Conservation (phyloP, 225 moss, liverwort and hornwort genomes). For the Thuidium tamariscinum region DNA sequence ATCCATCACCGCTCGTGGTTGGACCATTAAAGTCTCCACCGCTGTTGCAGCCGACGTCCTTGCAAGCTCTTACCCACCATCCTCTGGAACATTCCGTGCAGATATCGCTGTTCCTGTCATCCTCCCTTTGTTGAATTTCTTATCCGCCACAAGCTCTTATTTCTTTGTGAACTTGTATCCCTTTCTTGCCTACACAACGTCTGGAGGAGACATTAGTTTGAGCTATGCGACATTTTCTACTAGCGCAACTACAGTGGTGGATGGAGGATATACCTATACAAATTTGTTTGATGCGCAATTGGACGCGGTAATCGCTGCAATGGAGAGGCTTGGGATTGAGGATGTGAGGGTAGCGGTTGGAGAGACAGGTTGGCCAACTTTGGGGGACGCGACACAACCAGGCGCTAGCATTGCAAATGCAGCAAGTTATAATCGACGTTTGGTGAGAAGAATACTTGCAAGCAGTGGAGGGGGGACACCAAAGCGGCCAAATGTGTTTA, state of each 20-base stretch:
- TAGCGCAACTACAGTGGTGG: slow-evolving; percentile 5
- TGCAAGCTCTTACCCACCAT: slow-evolving; percentile 35
- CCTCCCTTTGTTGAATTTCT: slow-evolving; percentile 19
- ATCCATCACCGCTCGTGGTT: slow-evolving; percentile 17
- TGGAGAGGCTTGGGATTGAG: slow-evolving; percentile 14
- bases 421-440: slow-evolving; percentile 29
- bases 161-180: slow-evolving; percentile 44
- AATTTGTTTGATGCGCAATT: slow-evolving; percentile 58
- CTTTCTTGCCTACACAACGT: slow-evolving; percentile 25
- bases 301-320: slow-evolving; percentile 48
- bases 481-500: slow-evolving; percentile 25
- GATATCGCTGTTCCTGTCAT: slow-evolving; percentile 32
- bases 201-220: slow-evolving; percentile 26
- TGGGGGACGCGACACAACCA: slow-evolving; percentile 21
- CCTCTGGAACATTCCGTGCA: slow-evolving; percentile 18
- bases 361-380: slow-evolving; percentile 58
- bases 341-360: slow-evolving; percentile 43
- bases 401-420: slow-evolving; percentile 41
- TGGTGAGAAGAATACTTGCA: slow-evolving; percentile 22
- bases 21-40: slow-evolving; percentile 35
- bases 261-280: slow-evolving; percentile 36
- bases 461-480: slow-evolving; percentile 26
- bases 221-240: slow-evolving; percentile 43
- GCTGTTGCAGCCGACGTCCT: slow-evolving; percentile 42
- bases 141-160: slow-evolving; percentile 17